Base-by-base conservation (phyloP, 495 filamentous ascomycete genomes). In the Friedmanniomyces simplex region DNA sequence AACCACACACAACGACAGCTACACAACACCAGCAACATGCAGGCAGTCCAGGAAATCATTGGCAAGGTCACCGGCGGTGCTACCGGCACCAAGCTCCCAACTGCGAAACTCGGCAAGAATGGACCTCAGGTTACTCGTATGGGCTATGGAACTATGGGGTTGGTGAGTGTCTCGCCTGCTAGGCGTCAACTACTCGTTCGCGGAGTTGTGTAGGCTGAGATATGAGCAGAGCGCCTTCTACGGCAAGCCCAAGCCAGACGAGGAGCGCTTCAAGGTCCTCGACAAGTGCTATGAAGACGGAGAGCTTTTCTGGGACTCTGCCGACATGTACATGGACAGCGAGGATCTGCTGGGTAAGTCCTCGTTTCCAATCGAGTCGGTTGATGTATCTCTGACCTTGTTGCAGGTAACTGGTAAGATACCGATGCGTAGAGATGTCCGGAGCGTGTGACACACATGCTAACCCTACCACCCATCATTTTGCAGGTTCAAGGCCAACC, bases 91-190 rank as follows among this genome's bases (percentile, higher is more conserved):
- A 58, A 47, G 18, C 25, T 58, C 48, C 56, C 47, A 10, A 57
- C 55, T 6, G 55, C 55, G 16, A 50, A 51, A 39, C 49, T 52
- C 7, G 46, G 41, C 11, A 54, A 54, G n/a, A 32, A 78, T 69
- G 79, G 80, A 18, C 53, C 52, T 41, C 22, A 59, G 50, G 54
- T 83, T 4, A 71, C 81, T 1, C 65, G 74, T 14, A 46, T 82
- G 0, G 81, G 81, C 34, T 73, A 77, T 21, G 80, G 80, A 1
- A 65, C 77, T 13, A 80, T 82, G 79, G 74, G 74, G 11, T 22
- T 81, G 55, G 71, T 72, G 42, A 11, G 49, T 11, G 10, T 36
- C n/a, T 48, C 51, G 18, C 4, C 41, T 7, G 2, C 46, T 28
- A 6, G 20, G 7, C 12, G 22, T 24, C 12, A 21, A 24, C 24